Evolutionary conservation across 1,284 basidiomycete genomes (phyloP), one percentile per base, ranked within the genome.

Genomic region (Heterobasidion annosum): DNA sequence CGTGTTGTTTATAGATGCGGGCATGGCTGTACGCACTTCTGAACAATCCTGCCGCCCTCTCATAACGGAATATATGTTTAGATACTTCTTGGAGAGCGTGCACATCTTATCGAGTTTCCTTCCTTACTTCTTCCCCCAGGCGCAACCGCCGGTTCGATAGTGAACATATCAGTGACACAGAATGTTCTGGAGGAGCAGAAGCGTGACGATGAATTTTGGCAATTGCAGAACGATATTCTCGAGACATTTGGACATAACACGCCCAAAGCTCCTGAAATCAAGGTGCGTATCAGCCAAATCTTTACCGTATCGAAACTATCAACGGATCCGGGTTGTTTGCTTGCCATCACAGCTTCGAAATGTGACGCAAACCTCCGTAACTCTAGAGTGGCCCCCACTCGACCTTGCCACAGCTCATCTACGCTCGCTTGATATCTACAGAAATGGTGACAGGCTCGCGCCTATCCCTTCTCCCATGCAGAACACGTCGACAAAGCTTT

Each of bases 31-130:
- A 71, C 63, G 81, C 60, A 32, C 59, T 43, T 52, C 48, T 57
- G 25, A 48, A 46, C 49, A 8, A 2, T 50, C 18, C 43, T 5
- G 47, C 37, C 49, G 34, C 8, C 35, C 42, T 43, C 51, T 53
- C 25, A 19, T 33, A 12, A 35, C 48, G 18, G 35, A 42, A 56
- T 52, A 49, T 46, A 50, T 44, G 46, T 46, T 48, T 66, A 92
- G 90, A 95, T 95, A 61, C 79, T 96, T 8, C 81, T 96, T 4
- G 93, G 93, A 7, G 91, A 94, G 66, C 82, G 92, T 47, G 93
- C 93, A 5, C 93, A 97, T 65, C 77, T 96, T 37, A 95, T 98
- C 64, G 94, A 98, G 70, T 98, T 98, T 67, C 94, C 94, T 1
- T 97, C 94, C 0, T 77, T 98, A 32, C 79, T 98, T 1, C 75